phyloP scores from a whole-genome alignment of 495 filamentous ascomycete species.

The Trichoderma asperelloides region DNA sequence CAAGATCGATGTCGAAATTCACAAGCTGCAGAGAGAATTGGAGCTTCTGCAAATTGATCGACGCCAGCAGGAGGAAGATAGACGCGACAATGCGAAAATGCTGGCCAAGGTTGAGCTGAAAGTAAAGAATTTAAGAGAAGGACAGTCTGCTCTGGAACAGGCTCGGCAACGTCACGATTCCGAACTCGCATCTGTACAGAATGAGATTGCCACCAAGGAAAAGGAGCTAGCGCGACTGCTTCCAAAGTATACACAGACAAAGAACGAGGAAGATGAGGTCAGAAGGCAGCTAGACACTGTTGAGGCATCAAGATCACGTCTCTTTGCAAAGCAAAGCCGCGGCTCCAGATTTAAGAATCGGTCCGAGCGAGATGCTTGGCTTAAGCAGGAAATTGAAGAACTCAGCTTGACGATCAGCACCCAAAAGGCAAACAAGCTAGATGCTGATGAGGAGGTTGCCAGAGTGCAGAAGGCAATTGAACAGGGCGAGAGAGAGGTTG shows the following conservation, averaged over 20 bases:
- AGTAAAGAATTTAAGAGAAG: slow-evolving; percentile 69
- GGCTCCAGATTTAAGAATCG: slow-evolving; percentile 82
- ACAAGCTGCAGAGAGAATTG: slow-evolving; percentile 68
- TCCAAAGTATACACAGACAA: slow-evolving; percentile 66
- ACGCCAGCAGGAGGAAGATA: slow-evolving; percentile 80
- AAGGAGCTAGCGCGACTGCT: slow-evolving; percentile 59
- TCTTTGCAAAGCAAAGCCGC: slow-evolving; percentile 93
- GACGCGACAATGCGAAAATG: slow-evolving; percentile 63
- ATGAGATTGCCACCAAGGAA: slow-evolving; percentile 68
- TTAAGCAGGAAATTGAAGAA: slow-evolving; percentile 74
- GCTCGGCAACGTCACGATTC: slow-evolving; percentile 57
- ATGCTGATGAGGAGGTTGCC: slow-evolving; percentile 78
- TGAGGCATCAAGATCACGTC: slow-evolving; percentile 63
- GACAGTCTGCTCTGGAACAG: slow-evolving; percentile 69
- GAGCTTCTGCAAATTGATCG: slow-evolving; percentile 85
- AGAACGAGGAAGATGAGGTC: slow-evolving; percentile 60
- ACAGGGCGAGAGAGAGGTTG: slow-evolving; percentile 62
- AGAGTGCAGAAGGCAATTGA: slow-evolving; percentile 62
- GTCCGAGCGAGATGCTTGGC: slow-evolving; percentile 74
- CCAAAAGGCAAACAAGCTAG: slow-evolving; percentile 72
- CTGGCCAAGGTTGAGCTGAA: slow-evolving; percentile 80
- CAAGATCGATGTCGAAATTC: slow-evolving; percentile 66
- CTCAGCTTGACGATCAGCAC: slow-evolving; percentile 62
- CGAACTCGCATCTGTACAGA: slow-evolving; percentile 63
- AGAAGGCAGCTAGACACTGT: slow-evolving; percentile 64